Evolutionary conservation across 257 asterid species (phyloP).

Genomic region (Verbena officinalis): DNA sequence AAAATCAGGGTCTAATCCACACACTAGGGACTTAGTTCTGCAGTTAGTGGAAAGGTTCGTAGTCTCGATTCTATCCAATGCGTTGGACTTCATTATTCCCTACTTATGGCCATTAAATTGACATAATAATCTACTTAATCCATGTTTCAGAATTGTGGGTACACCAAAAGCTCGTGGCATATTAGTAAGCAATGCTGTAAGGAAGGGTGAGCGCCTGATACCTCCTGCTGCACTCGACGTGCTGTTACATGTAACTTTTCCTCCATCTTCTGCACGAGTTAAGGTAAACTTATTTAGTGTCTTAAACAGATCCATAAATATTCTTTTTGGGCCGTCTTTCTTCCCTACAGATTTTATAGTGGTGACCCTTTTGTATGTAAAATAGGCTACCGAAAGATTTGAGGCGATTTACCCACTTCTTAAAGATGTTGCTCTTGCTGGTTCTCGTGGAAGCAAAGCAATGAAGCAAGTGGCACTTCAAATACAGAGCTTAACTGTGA

Average conservation of each 20-base stretch:
- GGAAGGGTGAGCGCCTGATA: slow-evolving; percentile 77
- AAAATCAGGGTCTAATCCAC: slow-evolving; percentile 77
- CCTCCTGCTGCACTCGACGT: slow-evolving; percentile 76
- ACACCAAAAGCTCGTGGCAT: slow-evolving; percentile 74
- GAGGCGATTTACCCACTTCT: slow-evolving; percentile 79
- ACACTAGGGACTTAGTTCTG: slow-evolving; percentile 71
- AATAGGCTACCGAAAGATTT: slow-evolving; percentile 80
- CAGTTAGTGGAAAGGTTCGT: slow-evolving; percentile 81
- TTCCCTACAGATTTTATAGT: background rate
- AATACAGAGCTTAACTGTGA: slow-evolving; percentile 55
- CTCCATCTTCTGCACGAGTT: slow-evolving; percentile 65
- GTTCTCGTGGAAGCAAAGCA: slow-evolving; percentile 86
- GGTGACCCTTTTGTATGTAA: slow-evolving; percentile 12
- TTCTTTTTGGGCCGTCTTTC: slow-evolving; percentile 1
- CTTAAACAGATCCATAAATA: background rate
- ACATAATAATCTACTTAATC: slow-evolving; percentile 4
- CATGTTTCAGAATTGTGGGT: slow-evolving; percentile 58
- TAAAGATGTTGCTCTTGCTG: slow-evolving; percentile 85
- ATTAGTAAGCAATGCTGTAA: slow-evolving; percentile 65
- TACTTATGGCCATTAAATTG: background rate
- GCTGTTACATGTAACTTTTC: slow-evolving; percentile 65
- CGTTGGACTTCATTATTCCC: background rate
- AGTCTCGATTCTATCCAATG: slow-evolving; percentile 6
- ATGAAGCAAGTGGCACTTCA: slow-evolving; percentile 76
- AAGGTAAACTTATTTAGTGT: slow-evolving; percentile 47